Percentiles rank a stretch among this genome's conserved stretches.
Evolutionary conservation across 108 stramenopile species (phyloP).

Genomic region (Nitzschia inconspicua): DNA sequence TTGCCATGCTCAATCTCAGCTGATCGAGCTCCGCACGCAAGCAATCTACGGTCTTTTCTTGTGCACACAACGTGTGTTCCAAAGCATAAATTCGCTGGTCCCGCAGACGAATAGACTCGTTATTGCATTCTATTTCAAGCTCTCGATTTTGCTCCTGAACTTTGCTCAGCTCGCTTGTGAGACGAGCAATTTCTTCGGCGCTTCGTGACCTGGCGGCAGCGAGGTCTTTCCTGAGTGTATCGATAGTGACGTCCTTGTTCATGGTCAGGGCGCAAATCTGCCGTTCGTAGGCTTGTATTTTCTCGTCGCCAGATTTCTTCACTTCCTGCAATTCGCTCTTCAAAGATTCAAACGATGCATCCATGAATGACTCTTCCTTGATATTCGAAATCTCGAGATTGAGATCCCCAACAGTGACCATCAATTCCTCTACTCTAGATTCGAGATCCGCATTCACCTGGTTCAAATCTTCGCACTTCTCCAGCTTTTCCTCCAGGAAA

Average conservation of each 20-base stretch:
- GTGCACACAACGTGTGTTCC: conserved; percentile 72
- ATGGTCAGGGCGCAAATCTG: conserved; percentile 39
- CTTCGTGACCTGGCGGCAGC: conserved; percentile 32
- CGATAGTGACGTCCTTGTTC: conserved; percentile 67
- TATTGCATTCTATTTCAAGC: conserved; percentile 41
- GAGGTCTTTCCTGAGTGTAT: conserved; percentile 63
- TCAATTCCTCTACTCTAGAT: not conserved
- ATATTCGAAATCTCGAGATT: conserved; percentile 36
- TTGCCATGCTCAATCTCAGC: conserved; percentile 69
- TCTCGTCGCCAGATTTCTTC: conserved; percentile 46
- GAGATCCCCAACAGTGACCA: conserved; percentile 28
- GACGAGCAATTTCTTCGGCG: conserved; percentile 39
- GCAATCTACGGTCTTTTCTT: conserved; percentile 67
- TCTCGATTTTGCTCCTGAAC: conserved; percentile 48
- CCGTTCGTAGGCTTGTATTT: conserved; percentile 43
- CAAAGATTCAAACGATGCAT: conserved; percentile 15
- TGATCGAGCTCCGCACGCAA: conserved; percentile 81
- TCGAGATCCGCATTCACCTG: not conserved
- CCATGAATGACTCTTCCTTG: not conserved
- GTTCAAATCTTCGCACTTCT: not conserved
- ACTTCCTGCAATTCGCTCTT: conserved; percentile 43
- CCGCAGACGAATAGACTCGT: conserved; percentile 46
- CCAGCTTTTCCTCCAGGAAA: not conserved
- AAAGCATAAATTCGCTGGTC: conserved; percentile 65
- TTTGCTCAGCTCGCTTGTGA: conserved; percentile 26